Base-by-base conservation (phyloP, 129 eudicot genomes). In the Erigeron canadensis region DNA sequence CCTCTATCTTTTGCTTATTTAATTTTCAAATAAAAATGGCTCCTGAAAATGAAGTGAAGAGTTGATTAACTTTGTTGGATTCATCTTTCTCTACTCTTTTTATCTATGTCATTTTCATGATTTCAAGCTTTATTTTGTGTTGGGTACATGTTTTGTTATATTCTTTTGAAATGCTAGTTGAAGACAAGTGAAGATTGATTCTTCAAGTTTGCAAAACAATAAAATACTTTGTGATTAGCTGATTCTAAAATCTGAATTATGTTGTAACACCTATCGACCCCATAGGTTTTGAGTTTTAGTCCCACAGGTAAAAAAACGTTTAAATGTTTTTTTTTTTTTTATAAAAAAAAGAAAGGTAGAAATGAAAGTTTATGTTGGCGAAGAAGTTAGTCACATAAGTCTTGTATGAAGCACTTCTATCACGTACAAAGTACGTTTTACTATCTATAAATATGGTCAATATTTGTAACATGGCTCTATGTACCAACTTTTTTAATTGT, bases 401-500 rank as follows among this genome's bases (percentile, higher is more conserved):
- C 56, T 17, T 50, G n/a, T 18, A 47, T 47, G 54, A 47, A 21
- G 39, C 57, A 56, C 38, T 43, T n/a, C n/a, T n/a, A n/a, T n/a
- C n/a, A n/a, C n/a, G n/a, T n/a, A n/a, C n/a, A n/a, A n/a, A n/a
- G n/a, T n/a, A n/a, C n/a, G 34, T 28, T 28, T 28, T 28, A 2
- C 3, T 28, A 28, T 28, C 34, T 28, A 28, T 3, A 28, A 28
- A 28, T 28, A 28, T 28, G 0, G 65, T 38, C 65, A 71, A 71
- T 60, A 71, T 58, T 58, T 22, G 76, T 71, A 57, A n/a, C 5
- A 57, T 8, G 75, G 58, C 16, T 57, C 57, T 43, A 19, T 58
- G 2, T 34, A 41, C 15, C 15, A 48, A 16, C 23, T 43, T 15
- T 58, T 40, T 50, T 22, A 28, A 28, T 28, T 0, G 34, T 28